phyloP scores from a whole-genome alignment of 2,329 filamentous ascomycete species.

The Ilyonectria destructans region DNA sequence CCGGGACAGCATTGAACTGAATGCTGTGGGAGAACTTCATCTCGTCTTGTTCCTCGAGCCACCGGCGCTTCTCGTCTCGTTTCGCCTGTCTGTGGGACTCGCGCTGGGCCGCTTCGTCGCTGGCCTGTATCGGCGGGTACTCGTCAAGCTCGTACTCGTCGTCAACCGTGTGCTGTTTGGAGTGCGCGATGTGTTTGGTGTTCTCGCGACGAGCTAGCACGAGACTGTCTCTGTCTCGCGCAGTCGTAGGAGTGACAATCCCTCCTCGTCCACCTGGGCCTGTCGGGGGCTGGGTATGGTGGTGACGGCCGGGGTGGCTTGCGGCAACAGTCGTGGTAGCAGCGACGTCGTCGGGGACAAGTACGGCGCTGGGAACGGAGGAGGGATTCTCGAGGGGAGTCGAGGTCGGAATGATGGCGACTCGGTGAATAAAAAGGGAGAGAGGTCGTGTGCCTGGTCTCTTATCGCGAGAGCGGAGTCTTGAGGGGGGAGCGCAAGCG shows the following conservation, averaged over 20 bases:
- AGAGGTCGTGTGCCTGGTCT: constrained; percentile 29
- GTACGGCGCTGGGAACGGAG: constrained; percentile 50
- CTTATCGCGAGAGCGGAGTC: constrained; percentile 29
- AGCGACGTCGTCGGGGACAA: constrained; percentile 31
- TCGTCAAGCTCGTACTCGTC: constrained; percentile 61
- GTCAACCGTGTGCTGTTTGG: constrained; percentile 20
- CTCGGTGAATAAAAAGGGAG: constrained; percentile 22
- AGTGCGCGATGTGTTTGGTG: constrained; percentile 16
- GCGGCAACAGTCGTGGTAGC: constrained; percentile 21
- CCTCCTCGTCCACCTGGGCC: constrained; percentile 56
- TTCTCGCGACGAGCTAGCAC: constrained; percentile 26
- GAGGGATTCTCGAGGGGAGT: constrained; percentile 56
- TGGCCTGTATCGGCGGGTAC: constrained; percentile 54
- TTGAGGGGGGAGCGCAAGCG: constrained; percentile 15
- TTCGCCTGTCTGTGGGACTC: constrained; percentile 60
- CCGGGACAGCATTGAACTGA: constrained; percentile 99
- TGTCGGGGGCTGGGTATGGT: constrained; percentile 43
- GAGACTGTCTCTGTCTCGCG: constrained; percentile 28
- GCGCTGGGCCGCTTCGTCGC: constrained; percentile 51
- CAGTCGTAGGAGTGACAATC: constrained; percentile 45
- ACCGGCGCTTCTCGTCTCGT: constrained; percentile 75
- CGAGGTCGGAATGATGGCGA: constrained; percentile 56
- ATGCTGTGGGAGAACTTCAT: constrained; percentile 99
- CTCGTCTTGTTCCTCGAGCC: constrained; percentile 82
- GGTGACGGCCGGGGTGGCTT: constrained; percentile 37